These are phyloP conservation scores for Eucalyptus erythrocorys DNA, from an alignment of 345 rosid genomes.

Conservation along the genomic window DNA sequence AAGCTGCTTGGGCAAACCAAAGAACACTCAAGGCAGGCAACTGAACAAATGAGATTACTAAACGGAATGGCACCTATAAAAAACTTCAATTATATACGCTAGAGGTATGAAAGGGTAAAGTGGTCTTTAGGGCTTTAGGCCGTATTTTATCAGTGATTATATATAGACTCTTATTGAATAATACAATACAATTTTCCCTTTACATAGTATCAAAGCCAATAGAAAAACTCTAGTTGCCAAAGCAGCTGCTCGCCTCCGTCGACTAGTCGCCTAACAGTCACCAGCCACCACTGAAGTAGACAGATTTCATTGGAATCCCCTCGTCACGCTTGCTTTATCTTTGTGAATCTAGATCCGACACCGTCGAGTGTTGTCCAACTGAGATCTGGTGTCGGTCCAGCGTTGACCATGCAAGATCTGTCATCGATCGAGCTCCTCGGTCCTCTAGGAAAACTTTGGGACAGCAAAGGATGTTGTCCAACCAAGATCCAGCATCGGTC, in stretches of 20 bases:
- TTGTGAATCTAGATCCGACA: background rate
- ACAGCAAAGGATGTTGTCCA: background rate
- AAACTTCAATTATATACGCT: background rate
- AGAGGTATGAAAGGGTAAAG: background rate
- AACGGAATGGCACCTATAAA: background rate
- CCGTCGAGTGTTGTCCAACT: accelerated
- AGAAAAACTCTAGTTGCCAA: background rate
- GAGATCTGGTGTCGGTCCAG: background rate
- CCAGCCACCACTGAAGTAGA: background rate
- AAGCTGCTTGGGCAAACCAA: background rate
- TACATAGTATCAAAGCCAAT: background rate
- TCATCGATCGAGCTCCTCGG: background rate
- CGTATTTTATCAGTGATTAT: too few species aligned
- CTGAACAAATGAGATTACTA: background rate
- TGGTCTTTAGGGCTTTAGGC: background rate
- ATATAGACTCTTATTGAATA: background rate
- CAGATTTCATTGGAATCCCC: background rate
- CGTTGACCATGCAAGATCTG: background rate
- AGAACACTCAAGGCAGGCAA: background rate
- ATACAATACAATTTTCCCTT: background rate
- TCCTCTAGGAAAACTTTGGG: background rate
- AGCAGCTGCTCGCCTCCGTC: background rate
- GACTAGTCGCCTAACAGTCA: background rate
- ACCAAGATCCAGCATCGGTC: too few species aligned
- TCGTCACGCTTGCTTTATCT: background rate